Evolutionary conservation across 1,284 basidiomycete genomes (phyloP), one percentile per base, ranked within the genome.

Genomic region (Trichosporon faecale): DNA sequence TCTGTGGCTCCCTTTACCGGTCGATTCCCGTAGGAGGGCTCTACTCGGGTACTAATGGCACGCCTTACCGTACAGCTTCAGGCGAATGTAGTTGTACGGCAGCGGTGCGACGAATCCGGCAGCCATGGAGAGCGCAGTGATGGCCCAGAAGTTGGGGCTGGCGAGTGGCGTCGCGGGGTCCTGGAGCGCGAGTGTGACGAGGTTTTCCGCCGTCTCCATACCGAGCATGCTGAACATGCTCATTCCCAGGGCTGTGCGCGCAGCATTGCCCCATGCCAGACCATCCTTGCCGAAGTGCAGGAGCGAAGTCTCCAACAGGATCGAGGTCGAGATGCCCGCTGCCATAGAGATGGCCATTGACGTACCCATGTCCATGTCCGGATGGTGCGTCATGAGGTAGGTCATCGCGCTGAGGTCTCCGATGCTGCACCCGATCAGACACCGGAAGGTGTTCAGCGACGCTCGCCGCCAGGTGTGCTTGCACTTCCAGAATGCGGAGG

Each of bases 191-290:
- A 69, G 64, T 3, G 68, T 69, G 23, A 69, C 64, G 23, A 61
- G 18, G 40, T 66, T 69, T 40, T 66, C 68, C 4, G 68, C 64
- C 14, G n/a, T 21, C 64, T 65, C 68, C 68, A 69, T 69, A 6
- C 64, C 68, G 21, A 69, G 64, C 68, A 69, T 69, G 18, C 64
- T 60, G 14, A 68, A 55, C 35, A 68, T 55, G 64, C 68, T 69
- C 68, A 66, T 69, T 23, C 68, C 68, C 18, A 66, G 27, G 21
- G 64, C 68, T 5, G 68, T 69, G 27, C 29, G n/a, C 23, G 68
- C 68, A 0, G 68, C 68, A 0, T 23, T 23, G 23, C 55, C 40
- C 64, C 64, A 69, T 0, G 55, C 37, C 1, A 69, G 40, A 9
- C 37, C 1, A 57, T 69, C 68, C 64, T 61, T 66, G 55, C 68